Base-by-base conservation (phyloP, 768 basidiomycete species). In the Hericium coralloides region DNA sequence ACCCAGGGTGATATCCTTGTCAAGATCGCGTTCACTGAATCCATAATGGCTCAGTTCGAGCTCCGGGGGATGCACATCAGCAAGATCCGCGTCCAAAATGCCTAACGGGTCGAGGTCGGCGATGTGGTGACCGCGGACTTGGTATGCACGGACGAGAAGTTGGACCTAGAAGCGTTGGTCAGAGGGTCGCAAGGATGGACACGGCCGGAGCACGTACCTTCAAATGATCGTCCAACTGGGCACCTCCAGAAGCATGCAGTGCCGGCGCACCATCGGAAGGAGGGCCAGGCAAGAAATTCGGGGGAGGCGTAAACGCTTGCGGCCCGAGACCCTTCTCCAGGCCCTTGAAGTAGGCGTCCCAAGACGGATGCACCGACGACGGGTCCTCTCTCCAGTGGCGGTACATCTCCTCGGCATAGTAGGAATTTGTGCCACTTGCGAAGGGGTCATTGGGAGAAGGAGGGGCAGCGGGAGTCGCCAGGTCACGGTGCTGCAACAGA, bases 381-480 rank as follows among this genome's bases (percentile, higher is more conserved):
- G 93, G 91, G 72, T 99, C 92, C 74, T 90, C 80, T 70, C 80
- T 81, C 92, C 91, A 93, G 64, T 87, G 83, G 62, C 84, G 82
- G 74, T 95, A 98, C 95, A 98, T 98, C 72, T 95, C 92, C 65
- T 91, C 95, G 18, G 88, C 89, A 68, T 98, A 98, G 76, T 95
- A 94, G 22, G 92, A 79, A 72, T 97, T 98, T 43, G 89, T 94
- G 43, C 93, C 94, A 58, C 92, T 95, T 12, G 94, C 95, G 69
- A 98, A 97, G 8, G 79, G 78, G 69, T 92, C 90, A 63, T 90
- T 89, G 20, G 87, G 73, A 2, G 89, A 90, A 2, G 88, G 89
- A 22, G 80, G 69, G 23, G 64, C 58, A 0, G 73, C 68, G 1
- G 76, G 69, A 18, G 79, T 82, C 23, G 84, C 83, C 55, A 82